Conservation (phyloP, 441 rosid species). For the Capsella rubella region DNA sequence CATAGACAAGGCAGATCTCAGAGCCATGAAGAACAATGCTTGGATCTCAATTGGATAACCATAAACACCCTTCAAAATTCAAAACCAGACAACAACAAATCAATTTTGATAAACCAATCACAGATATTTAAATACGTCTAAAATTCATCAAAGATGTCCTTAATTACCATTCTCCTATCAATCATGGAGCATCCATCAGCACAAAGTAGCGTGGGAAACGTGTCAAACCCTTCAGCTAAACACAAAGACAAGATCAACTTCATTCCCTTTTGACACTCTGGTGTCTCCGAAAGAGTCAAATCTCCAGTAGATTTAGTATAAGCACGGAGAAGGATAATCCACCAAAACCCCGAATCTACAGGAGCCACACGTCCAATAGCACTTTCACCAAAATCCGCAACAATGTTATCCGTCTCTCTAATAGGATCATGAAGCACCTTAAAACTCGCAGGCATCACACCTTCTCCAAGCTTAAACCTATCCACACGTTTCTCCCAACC, state of each 20-base stretch:
- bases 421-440: slow-evolving; percentile 92
- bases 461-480: slow-evolving; percentile 90
- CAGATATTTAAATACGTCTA: no score
- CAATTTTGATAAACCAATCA: neutral
- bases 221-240: slow-evolving; percentile 92
- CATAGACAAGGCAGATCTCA: slow-evolving; percentile 74
- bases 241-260: slow-evolving; percentile 78
- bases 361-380: slow-evolving; percentile 99
- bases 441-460: slow-evolving; percentile 97
- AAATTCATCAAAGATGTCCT: neutral
- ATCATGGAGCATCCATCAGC: slow-evolving; percentile 96
- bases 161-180: slow-evolving; percentile 89
- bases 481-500: slow-evolving; percentile 92
- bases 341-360: slow-evolving; percentile 98
- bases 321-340: slow-evolving; percentile 97
- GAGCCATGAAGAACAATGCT: slow-evolving; percentile 90
- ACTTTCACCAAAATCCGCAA: slow-evolving; percentile 97
- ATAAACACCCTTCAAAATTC: slow-evolving; percentile 73
- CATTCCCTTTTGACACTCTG: slow-evolving; percentile 93
- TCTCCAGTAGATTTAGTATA: slow-evolving; percentile 96
- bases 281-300: slow-evolving; percentile 76
- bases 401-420: slow-evolving; percentile 67
- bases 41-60: slow-evolving; percentile 97
- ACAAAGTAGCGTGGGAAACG: slow-evolving; percentile 92
- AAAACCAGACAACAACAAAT: neutral